These are phyloP conservation scores for Naganishia friedmannii DNA, from an alignment of 768 basidiomycete species.

Conservation along the genomic window DNA sequence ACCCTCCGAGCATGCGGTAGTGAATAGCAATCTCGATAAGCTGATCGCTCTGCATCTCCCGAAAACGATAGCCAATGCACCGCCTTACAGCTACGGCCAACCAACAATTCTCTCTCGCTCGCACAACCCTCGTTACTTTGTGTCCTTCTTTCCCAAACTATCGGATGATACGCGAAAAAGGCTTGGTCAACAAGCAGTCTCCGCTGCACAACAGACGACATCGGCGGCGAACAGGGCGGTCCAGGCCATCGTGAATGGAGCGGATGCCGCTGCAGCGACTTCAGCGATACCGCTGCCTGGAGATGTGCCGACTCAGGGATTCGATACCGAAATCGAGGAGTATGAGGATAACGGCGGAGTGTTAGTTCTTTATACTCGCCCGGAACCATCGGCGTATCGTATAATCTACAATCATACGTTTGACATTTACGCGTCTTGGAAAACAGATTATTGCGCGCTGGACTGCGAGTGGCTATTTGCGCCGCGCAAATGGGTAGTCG, in stretches of 20 bases:
- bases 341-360: slow-evolving; percentile 15
- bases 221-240: not conserved
- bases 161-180: slow-evolving; percentile 3
- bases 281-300: not conserved
- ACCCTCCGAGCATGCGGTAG: not conserved
- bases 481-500: slow-evolving; percentile 16
- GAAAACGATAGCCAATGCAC: not conserved
- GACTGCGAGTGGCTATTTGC: slow-evolving; percentile 22
- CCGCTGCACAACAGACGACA: not conserved
- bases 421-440: slow-evolving; percentile 25
- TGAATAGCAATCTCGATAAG: slow-evolving; percentile 7
- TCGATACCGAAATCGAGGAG: slow-evolving; percentile 20
- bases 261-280: slow-evolving; percentile 6
- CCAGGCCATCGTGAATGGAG: slow-evolving; percentile 10
- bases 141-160: slow-evolving; percentile 22
- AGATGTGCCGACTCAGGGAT: slow-evolving; percentile 4
- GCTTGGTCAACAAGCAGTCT: slow-evolving; percentile 4
- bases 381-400: slow-evolving; percentile 11
- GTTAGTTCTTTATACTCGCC: slow-evolving; percentile 20
- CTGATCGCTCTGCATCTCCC: slow-evolving; percentile 9
- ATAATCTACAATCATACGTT: slow-evolving; percentile 20
- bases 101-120: slow-evolving; percentile 27
- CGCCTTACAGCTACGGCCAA: slow-evolving; percentile 22
- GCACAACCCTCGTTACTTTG: slow-evolving; percentile 21
- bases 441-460: slow-evolving; percentile 23